Conservation (phyloP, 257 asterid species). For the Salvia miltiorrhiza region DNA sequence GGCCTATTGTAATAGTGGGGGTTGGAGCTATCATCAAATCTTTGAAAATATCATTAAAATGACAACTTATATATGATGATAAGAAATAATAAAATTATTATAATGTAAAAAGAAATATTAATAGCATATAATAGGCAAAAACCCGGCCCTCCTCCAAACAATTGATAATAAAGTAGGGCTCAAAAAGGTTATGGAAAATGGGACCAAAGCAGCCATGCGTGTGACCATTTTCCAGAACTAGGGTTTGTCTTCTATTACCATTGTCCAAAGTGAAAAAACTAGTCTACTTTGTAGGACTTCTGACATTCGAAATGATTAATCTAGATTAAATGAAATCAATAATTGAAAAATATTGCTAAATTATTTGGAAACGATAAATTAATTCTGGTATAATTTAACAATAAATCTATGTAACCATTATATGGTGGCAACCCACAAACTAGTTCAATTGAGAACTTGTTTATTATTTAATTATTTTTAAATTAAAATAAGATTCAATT, state of each 20-base stretch:
- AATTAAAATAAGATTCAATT: too few species aligned
- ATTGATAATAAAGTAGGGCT: neutral
- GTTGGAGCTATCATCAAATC: constrained; percentile 56
- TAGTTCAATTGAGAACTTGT: too few species aligned
- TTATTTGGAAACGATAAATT: neutral
- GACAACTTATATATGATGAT: neutral
- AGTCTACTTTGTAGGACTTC: constrained; percentile 9
- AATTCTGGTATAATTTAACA: neutral
- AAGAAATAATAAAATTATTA: neutral
- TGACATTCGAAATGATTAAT: constrained; percentile 6
- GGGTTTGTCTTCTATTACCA: constrained; percentile 33
- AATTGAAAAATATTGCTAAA: neutral
- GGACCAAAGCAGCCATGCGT: constrained; percentile 79
- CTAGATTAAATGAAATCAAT: neutral
- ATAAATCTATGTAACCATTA: too few species aligned
- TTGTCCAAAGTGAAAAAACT: constrained; percentile 8
- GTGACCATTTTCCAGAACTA: constrained; percentile 55
- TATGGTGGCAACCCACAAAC: too few species aligned
- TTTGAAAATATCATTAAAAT: constrained; percentile 30
- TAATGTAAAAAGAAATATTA: too few species aligned
- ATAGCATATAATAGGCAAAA: too few species aligned
- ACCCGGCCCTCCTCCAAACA: too few species aligned
- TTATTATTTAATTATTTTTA: too few species aligned
- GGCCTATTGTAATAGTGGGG: constrained; percentile 39
- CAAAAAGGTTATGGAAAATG: constrained; percentile 27